Evolutionary conservation across 257 asterid species (phyloP).

Genomic region (Salvia splendens): DNA sequence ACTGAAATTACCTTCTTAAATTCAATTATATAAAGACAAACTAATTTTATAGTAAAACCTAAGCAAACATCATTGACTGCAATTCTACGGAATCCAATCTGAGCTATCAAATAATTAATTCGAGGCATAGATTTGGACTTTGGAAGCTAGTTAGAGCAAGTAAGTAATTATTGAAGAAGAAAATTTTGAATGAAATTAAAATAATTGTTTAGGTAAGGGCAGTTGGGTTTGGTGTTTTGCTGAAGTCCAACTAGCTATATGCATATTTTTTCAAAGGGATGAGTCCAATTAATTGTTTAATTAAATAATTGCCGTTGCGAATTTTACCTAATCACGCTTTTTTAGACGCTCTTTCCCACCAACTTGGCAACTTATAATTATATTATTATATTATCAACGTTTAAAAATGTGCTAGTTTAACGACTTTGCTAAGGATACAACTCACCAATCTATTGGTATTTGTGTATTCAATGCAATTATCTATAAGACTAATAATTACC

Average conservation of each 20-base stretch:
- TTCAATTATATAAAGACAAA: not conserved
- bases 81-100: not conserved
- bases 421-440: slow-evolving; percentile 35
- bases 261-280: not conserved
- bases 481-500: not conserved
- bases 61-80: not conserved
- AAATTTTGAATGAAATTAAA: not conserved
- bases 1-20: not conserved
- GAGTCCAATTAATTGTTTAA: not conserved
- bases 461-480: slow-evolving; percentile 19
- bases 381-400: not conserved
- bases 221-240: slow-evolving; percentile 49
- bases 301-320: slow-evolving; percentile 24
- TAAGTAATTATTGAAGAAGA: not conserved
- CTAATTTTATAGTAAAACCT: too few relatives aligned
- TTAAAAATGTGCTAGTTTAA: slow-evolving; percentile 22
- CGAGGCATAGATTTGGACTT: slow-evolving; percentile 18
- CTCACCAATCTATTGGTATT: slow-evolving; percentile 40
- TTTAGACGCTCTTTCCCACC: slow-evolving; percentile 10
- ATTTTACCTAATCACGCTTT: slow-evolving; percentile 37
- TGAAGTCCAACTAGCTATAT: slow-evolving; percentile 31
- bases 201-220: slow-evolving; percentile 34
- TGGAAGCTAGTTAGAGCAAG: not conserved
- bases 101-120: not conserved
- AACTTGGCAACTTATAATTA: not conserved